A percentile compares a stretch with the other conserved stretches of the same genome.
Evolutionary conservation across 495 filamentous ascomycete species (phyloP).

Genomic region (Parathielavia appendiculata): DNA sequence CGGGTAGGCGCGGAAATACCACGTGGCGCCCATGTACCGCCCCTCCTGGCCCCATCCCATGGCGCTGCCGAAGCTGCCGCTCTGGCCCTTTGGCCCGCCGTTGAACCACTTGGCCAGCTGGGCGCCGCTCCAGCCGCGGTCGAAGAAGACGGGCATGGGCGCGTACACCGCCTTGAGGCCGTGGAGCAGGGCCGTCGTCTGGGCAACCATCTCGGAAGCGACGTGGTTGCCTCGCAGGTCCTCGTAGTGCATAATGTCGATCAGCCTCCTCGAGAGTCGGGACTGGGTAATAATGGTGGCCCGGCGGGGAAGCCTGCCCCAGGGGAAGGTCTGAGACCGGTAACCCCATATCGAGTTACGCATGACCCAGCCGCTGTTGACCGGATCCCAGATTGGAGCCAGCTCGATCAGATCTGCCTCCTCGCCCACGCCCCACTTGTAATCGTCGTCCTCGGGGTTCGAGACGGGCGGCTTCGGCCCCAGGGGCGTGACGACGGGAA

Average conservation of each 20-base stretch:
- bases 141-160: constrained; percentile 66
- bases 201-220: constrained; percentile 65
- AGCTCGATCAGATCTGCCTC: constrained; percentile 71
- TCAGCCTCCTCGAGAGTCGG: constrained; percentile 56
- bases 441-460: constrained; percentile 54
- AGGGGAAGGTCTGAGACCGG: constrained; percentile 42
- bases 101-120: constrained; percentile 61
- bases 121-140: constrained; percentile 52
- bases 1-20: constrained; percentile 52
- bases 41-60: constrained; percentile 50
- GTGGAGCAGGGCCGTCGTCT: constrained; percentile 60
- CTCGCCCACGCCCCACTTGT: constrained; percentile 68
- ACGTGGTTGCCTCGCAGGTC: constrained; percentile 56
- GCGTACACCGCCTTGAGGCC: constrained; percentile 66
- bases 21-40: constrained; percentile 53
- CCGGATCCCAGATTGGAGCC: constrained; percentile 63
- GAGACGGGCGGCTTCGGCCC: constrained; percentile 56
- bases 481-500: constrained; percentile 50
- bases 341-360: constrained; percentile 59
- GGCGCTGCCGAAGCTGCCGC: constrained; percentile 43
- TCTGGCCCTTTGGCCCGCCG: constrained; percentile 45
- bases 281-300: constrained; percentile 62
- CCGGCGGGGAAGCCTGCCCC: constrained; percentile 55
- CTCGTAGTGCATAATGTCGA: constrained; percentile 61
- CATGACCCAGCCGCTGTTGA: constrained; percentile 59